Percentiles rank a stretch among this genome's conserved stretches.
Conservation (phyloP, 2,329 filamentous ascomycete species). For the Talaromyces sp. region DNA sequence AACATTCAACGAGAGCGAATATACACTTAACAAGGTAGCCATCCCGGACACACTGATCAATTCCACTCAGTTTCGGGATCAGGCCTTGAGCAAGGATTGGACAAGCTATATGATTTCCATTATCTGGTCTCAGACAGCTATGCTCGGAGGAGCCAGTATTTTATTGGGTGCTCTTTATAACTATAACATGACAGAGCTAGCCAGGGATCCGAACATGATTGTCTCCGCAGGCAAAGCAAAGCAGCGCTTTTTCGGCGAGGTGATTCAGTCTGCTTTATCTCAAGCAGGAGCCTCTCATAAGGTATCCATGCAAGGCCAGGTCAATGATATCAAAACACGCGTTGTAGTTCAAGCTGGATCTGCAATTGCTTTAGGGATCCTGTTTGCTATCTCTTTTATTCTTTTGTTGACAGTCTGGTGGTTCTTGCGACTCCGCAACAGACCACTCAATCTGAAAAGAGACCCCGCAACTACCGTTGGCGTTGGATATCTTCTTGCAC, state of each 20-base stretch:
- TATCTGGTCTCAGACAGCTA: not conserved
- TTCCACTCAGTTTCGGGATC: slow-evolving; percentile 7
- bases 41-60: slow-evolving; percentile 14
- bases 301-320: not conserved
- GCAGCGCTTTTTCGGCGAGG: slow-evolving; percentile 23
- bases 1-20: slow-evolving; percentile 14
- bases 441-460: slow-evolving; percentile 17
- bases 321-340: slow-evolving; percentile 7
- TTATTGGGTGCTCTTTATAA: slow-evolving; percentile 24
- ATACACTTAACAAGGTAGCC: slow-evolving; percentile 3
- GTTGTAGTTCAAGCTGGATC: slow-evolving; percentile 14
- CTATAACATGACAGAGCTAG: slow-evolving; percentile 17
- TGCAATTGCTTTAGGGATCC: slow-evolving; percentile 16
- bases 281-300: slow-evolving; percentile 7
- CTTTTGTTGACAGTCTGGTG: slow-evolving; percentile 15
- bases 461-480: slow-evolving; percentile 13
- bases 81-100: slow-evolving; percentile 12
- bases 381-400: slow-evolving; percentile 14
- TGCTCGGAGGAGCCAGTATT: slow-evolving; percentile 16
- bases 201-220: slow-evolving; percentile 7
- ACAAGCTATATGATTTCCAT: slow-evolving; percentile 19
- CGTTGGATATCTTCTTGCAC: slow-evolving; percentile 6
- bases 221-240: slow-evolving; percentile 11
- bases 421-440: not conserved
- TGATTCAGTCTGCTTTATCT: slow-evolving; percentile 13